A percentile compares a stretch with the other conserved stretches of the same genome.
phyloP scores from a whole-genome alignment of 78 protist genomes.

The Goniomonas avonlea region DNA sequence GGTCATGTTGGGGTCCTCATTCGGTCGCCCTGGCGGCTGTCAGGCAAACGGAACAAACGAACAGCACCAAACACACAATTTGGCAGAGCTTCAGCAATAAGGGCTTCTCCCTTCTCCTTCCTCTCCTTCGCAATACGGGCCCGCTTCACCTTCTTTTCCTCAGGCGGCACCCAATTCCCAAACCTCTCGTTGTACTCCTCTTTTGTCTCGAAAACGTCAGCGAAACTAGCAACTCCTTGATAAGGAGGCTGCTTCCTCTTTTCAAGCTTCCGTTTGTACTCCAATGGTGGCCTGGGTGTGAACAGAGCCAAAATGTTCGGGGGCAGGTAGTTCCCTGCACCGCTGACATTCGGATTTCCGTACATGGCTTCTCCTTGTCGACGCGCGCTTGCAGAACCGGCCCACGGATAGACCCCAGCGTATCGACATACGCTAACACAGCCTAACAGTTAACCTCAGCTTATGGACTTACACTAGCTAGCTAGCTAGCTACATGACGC shows the following conservation, averaged over 20 bases:
- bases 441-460: too few species aligned
- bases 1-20: background rate
- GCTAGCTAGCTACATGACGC: too few species aligned
- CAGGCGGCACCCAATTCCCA: background rate
- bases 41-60: too few species aligned
- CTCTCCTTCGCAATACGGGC: background rate
- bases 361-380: too few species aligned
- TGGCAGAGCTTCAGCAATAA: background rate
- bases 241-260: background rate
- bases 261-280: constrained; percentile 1
- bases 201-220: background rate
- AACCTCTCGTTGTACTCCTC: background rate
- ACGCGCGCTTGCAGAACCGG: too few species aligned
- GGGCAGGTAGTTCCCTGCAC: too few species aligned
- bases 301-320: constrained; percentile 32
- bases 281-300: constrained; percentile 23
- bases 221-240: background rate
- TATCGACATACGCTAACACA: too few species aligned
- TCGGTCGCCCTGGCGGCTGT: background rate
- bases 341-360: too few species aligned
- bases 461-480: too few species aligned
- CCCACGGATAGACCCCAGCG: too few species aligned
- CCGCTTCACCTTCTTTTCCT: background rate
- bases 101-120: background rate
- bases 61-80: too few species aligned